Base-by-base conservation (phyloP, 1,284 basidiomycete genomes). In the Schizopora paradoxa region DNA sequence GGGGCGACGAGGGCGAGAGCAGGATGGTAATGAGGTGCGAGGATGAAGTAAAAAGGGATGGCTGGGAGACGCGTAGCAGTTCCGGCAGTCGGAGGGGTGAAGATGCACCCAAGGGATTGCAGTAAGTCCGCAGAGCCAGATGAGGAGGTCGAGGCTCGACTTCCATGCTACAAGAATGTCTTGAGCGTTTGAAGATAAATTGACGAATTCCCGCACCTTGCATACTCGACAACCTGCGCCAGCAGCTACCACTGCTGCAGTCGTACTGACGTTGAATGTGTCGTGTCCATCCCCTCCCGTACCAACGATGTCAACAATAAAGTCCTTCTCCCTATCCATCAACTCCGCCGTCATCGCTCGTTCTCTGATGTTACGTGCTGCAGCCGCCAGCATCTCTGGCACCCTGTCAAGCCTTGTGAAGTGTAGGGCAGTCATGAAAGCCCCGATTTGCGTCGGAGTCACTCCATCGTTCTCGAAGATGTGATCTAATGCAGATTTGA, bases 211-310 rank as follows among this genome's bases (percentile, higher is more conserved):
- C 53, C 74, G 53, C 59, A 92, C 91, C 74, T 98, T 98, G 65
- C 93, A 83, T 0, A 98, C 91, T 41, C 91, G 75, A 1, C 91
- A 88, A 11, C 95, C 95, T 0, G 93, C 90, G 11, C 95, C 95
- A 14, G 92, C 92, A 19, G 94, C 94, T 14, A 99, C 91, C 50
- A 99, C 80, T 3, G 82, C 93, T 1, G 95, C 95, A 0, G 92
- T 89, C 0, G 95, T 98, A 58, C 91, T 95, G 35, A 98, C 94
- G 63, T 99, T 98, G 75, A 95, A 99, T 0, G 95, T 88, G 59
- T 98, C 91, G 67, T 95, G 84, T 0, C 94, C 94, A 66, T 98
- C 95, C 8, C 95, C 95, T n/a, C 95, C 95, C 0, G 85, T 88
- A 11, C 87, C 77, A 43, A 84, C 85, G 51, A 73, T 79, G 66